Conservation (phyloP, 2,329 filamentous ascomycete species). For the Neonectria sp. region DNA sequence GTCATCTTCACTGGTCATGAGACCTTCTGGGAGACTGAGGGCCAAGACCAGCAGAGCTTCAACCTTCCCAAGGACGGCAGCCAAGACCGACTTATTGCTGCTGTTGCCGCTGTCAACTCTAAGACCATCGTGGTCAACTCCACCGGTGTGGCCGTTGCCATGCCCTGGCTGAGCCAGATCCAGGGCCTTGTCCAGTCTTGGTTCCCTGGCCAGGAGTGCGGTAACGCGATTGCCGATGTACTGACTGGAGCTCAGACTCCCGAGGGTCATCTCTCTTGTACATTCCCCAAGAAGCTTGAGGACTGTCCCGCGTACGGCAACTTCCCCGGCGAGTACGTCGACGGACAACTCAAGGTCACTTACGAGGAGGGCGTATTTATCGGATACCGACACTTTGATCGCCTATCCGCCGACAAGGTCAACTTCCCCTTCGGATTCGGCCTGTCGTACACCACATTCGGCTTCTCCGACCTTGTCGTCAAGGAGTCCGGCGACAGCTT, state of each 20-base stretch:
- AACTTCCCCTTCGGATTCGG: conserved; percentile 78
- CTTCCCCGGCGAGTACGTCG: conserved; percentile 63
- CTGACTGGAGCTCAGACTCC: conserved; percentile 76
- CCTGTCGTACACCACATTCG: conserved; percentile 56
- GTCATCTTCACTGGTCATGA: conserved; percentile 71
- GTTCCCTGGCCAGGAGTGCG: conserved; percentile 79
- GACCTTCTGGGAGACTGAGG: conserved; percentile 63
- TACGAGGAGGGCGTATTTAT: conserved; percentile 81
- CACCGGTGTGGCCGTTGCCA: conserved; percentile 73
- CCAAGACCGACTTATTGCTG: conserved; percentile 72
- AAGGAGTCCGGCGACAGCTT: conserved; percentile 52
- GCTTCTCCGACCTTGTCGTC: conserved; percentile 73
- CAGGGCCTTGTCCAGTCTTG: conserved; percentile 77
- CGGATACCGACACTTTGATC: conserved; percentile 79
- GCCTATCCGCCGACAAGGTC: conserved; percentile 66
- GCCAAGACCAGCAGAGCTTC: conserved; percentile 79
- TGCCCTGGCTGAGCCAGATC: conserved; percentile 70
- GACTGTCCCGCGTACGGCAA: conserved; percentile 78
- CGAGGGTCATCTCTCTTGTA: conserved; percentile 74
- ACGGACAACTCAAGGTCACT: conserved; percentile 68
- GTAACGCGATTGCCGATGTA: conserved; percentile 78
- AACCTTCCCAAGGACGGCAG: conserved; percentile 73
- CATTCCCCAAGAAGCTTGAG: conserved; percentile 72
- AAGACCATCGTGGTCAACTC: conserved; percentile 75
- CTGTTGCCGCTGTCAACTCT: conserved; percentile 70